These are phyloP conservation scores for Plasmopara viticola DNA, from an alignment of 352 stramenopile species.

Conservation along the genomic window DNA sequence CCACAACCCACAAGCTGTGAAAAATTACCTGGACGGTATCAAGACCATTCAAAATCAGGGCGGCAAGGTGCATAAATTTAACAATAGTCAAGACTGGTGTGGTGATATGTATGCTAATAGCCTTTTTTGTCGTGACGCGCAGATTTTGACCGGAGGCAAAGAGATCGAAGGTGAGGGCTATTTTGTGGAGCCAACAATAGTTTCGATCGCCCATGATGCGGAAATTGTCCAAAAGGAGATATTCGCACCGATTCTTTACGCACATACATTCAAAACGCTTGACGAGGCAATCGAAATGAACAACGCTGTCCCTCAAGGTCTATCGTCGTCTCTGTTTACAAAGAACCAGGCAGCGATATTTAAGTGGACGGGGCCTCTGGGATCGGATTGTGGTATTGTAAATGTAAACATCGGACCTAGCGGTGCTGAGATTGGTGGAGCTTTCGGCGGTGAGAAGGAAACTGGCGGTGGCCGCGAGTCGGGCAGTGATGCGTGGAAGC, in stretches of 20 bases:
- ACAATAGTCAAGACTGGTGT: background rate
- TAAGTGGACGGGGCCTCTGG: constrained; percentile 86
- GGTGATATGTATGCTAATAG: constrained; percentile 5
- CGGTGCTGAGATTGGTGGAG: constrained; percentile 89
- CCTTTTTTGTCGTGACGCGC: constrained; percentile 9
- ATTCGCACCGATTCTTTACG: constrained; percentile 89
- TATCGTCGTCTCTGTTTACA: constrained; percentile 90
- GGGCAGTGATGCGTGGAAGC: constrained; percentile 90
- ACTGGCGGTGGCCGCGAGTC: constrained; percentile 88
- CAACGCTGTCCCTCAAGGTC: constrained; percentile 88
- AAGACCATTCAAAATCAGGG: constrained; percentile 81
- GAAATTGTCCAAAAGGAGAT: constrained; percentile 88
- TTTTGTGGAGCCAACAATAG: constrained; percentile 90
- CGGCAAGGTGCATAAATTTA: constrained; percentile 47
- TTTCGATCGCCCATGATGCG: constrained; percentile 73
- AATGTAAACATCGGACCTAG: constrained; percentile 92
- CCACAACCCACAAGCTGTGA: constrained; percentile 67
- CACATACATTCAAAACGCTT: constrained; percentile 85
- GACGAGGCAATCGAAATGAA: constrained; percentile 90
- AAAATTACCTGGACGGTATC: constrained; percentile 83
- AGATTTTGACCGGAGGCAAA: constrained; percentile 86
- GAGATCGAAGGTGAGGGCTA: constrained; percentile 69
- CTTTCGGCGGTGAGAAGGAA: constrained; percentile 91
- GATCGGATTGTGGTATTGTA: constrained; percentile 90
- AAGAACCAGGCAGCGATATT: constrained; percentile 89